These are phyloP conservation scores for Talinum fruticosum DNA, from an alignment of 148 eudicot species.

Conservation along the genomic window DNA sequence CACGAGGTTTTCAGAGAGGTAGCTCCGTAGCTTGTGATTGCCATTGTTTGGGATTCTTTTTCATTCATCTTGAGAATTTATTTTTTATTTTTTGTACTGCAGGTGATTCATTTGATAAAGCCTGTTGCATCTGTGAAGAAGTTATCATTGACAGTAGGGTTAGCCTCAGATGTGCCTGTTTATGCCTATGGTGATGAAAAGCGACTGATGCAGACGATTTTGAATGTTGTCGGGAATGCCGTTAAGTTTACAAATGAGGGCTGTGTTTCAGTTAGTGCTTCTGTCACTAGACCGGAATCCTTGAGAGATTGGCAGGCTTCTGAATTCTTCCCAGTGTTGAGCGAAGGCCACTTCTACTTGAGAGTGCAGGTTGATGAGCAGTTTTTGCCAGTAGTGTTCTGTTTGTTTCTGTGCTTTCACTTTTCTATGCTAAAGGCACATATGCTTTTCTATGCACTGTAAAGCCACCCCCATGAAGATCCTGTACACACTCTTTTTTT, in stretches of 20 bases:
- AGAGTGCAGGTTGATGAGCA: slow-evolving; percentile 62
- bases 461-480: neutral
- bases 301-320: slow-evolving; percentile 61
- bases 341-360: slow-evolving; percentile 67
- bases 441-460: neutral
- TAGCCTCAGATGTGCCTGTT: slow-evolving; percentile 65
- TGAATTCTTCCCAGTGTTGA: slow-evolving; percentile 49
- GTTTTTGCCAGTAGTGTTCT: neutral
- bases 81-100: neutral
- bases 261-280: slow-evolving; percentile 56
- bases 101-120: slow-evolving; percentile 69
- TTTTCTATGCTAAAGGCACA: neutral
- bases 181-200: slow-evolving; percentile 81
- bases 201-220: slow-evolving; percentile 70
- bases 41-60: neutral
- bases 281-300: slow-evolving; percentile 68
- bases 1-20: slow-evolving; percentile 73
- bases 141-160: slow-evolving; percentile 54
- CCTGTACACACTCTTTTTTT: neutral
- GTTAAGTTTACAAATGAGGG: slow-evolving; percentile 89
- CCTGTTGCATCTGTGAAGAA: slow-evolving; percentile 82
- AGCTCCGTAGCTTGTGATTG: neutral
- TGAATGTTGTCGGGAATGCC: slow-evolving; percentile 81
- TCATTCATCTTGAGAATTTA: neutral
- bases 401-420: neutral